A percentile compares a stretch with the other conserved stretches of the same genome.
These are phyloP conservation scores for Populus alba DNA, from an alignment of 345 rosid species.

Conservation along the genomic window DNA sequence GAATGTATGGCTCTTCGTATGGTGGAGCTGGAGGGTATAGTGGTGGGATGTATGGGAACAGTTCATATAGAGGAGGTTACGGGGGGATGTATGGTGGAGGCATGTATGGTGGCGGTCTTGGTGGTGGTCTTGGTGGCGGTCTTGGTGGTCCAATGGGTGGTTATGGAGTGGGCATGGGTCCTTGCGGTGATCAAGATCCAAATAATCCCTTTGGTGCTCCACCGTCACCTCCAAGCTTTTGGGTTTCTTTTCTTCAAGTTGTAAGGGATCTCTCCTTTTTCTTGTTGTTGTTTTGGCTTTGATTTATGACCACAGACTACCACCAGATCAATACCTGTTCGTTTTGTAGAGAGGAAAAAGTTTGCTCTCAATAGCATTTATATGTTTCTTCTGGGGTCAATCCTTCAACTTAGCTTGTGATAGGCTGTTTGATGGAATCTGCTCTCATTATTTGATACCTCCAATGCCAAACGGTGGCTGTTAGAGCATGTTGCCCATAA, in stretches of 20 bases:
- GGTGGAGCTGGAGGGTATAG: conserved; percentile 59
- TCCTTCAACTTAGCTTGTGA: neutral
- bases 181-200: conserved; percentile 85
- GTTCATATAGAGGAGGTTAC: conserved; percentile 80
- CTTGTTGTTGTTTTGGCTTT: neutral
- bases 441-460: too few species aligned
- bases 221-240: conserved; percentile 93
- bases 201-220: conserved; percentile 82
- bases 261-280: conserved; percentile 33
- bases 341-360: neutral
- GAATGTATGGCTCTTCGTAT: conserved; percentile 53
- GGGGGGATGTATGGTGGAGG: conserved; percentile 67
- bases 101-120: conserved; percentile 33
- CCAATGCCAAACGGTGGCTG: too few species aligned
- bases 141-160: conserved; percentile 86
- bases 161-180: conserved; percentile 85
- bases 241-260: conserved; percentile 94
- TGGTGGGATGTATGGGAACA: conserved; percentile 75
- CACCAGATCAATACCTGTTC: neutral
- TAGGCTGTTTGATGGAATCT: neutral
- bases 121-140: conserved; percentile 29
- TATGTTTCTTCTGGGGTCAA: neutral
- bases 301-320: neutral
- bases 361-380: neutral
- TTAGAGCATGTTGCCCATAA: too few species aligned